Conservation (phyloP, 169 alveolate genomes). For the Neospora caninum region DNA sequence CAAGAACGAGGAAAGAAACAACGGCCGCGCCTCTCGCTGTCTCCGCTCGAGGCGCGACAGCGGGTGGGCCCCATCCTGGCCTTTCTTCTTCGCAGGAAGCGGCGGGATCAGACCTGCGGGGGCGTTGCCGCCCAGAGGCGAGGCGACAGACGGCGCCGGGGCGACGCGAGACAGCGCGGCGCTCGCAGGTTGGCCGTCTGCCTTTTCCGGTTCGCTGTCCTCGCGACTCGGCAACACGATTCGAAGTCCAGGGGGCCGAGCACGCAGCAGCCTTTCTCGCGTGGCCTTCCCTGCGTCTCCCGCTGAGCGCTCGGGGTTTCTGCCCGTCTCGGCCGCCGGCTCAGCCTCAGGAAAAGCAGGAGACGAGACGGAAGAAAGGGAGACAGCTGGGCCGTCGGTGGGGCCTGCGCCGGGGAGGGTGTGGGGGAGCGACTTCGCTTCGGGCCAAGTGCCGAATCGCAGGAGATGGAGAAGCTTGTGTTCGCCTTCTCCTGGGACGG, state of each 20-base stretch:
- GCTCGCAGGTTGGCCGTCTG: neutral
- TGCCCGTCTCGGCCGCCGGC: no score
- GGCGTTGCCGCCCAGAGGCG: neutral
- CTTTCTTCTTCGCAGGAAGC: neutral
- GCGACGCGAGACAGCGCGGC: neutral
- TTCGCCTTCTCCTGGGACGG: conserved; percentile 99
- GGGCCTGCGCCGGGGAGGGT: neutral
- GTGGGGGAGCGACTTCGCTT: neutral
- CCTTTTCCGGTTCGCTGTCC: neutral
- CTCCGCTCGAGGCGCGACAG: conserved; percentile 5
- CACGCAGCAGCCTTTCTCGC: neutral
- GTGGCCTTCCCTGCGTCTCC: no score
- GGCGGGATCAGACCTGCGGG: neutral
- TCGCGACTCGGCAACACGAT: neutral
- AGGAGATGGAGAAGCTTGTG: conserved; percentile 95
- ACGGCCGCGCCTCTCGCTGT: neutral
- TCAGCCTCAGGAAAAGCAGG: no score
- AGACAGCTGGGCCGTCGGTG: neutral
- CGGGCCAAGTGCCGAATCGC: conserved; percentile 33
- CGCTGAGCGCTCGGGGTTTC: no score
- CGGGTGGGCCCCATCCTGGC: neutral
- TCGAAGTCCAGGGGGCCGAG: neutral
- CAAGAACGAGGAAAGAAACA: neutral
- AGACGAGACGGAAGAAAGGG: neutral
- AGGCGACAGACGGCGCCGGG: neutral